Evolutionary conservation across 1,284 basidiomycete genomes (phyloP), one percentile per base, ranked within the genome.

Genomic region (Cryptococcus sp.): DNA sequence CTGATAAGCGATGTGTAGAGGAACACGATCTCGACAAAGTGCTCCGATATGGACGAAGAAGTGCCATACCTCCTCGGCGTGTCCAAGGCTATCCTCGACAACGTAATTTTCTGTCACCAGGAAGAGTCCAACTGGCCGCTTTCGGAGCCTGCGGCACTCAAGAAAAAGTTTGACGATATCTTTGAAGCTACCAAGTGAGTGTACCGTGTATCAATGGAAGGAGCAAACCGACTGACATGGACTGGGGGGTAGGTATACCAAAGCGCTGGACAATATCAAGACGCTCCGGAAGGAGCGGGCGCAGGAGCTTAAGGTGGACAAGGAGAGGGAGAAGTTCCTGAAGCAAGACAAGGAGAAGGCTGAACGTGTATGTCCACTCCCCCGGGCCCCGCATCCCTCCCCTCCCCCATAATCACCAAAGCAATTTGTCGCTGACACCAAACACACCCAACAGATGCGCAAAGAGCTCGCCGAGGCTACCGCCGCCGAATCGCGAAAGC

Each of bases 21-120:
- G 64, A 87, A 85, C 20, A 86, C 85, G 3, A 92, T 97, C 56
- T 97, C 93, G 2, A 96, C 93, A 0, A 96, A 95, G 77, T 96
- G 93, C 66, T 90, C 92, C 2, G 94, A 97, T 76, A 88, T 99
- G 82, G 95, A 98, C 71, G 80, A 84, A 15, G 96, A 98, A 76
- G 93, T 98, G 45, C 93, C 94, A 5, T 83, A 87, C 57, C 80
- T 90, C 12, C 84, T 98, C n/a, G 96, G 96, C 44, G 95, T 98
- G 2, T 96, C 92, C 12, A 94, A 91, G 74, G 87, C 94, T 7
- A 95, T 99, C 48, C 84, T 98, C 20, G 95, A 98, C 70, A 98
- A 97, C 71, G 95, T 98, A 69, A 98, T 99, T 59, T 98, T 99
- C 71, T 99, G 96, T 77, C 96, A 99, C 76, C 96, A 99, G 78